Base-by-base conservation (phyloP, 108 stramenopile genomes). In the Cyclotella cryptica region DNA sequence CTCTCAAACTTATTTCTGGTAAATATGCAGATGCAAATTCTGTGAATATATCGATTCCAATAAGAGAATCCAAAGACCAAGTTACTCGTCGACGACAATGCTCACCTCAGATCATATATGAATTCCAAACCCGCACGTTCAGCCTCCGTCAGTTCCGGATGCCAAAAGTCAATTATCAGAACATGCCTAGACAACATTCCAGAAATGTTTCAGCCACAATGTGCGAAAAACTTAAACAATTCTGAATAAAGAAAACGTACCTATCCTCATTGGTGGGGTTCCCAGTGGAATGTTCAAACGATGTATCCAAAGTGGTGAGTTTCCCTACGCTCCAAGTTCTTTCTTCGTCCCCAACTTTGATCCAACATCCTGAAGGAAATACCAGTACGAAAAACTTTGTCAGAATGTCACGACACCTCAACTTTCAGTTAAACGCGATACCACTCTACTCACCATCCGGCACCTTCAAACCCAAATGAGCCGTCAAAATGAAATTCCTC, bases 121-220 rank as follows among this genome's bases (percentile, higher is more conserved):
- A 85, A 93, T 67, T 89, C 87, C 47, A 96, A 70, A 14, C 87
- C 91, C 3, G 88, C 88, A 40, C 88, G 77, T 72, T 96, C 96
- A 15, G 88, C 90, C 51, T 83, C 77, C 9, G 90, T 88, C 40
- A 96, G 69, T 75, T 93, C 97, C 18, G 97, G 96, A 87, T 98
- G 97, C 97, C 97, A 98, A 70, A 92, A 97, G 69, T 98, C 97
- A 52, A 98, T 88, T 54, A 98, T 98, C 39, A 98, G 71, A 5
- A 98, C 96, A 75, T 95, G 92, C 11, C 97, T 88, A 5, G 24
- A 24, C 12, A 26, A 58, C 55, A 17, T n/a, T 49, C n/a, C 6
- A 49, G 35, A 35, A 35, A 35, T 5, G 2, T 35, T 35, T 35
- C 6, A 35, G 35, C 35, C 35, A 35, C 35, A 35, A 5, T 6